Evolutionary conservation across 805 yeast genomes (phyloP).

Genomic region (Tanozyma kutaoensis): DNA sequence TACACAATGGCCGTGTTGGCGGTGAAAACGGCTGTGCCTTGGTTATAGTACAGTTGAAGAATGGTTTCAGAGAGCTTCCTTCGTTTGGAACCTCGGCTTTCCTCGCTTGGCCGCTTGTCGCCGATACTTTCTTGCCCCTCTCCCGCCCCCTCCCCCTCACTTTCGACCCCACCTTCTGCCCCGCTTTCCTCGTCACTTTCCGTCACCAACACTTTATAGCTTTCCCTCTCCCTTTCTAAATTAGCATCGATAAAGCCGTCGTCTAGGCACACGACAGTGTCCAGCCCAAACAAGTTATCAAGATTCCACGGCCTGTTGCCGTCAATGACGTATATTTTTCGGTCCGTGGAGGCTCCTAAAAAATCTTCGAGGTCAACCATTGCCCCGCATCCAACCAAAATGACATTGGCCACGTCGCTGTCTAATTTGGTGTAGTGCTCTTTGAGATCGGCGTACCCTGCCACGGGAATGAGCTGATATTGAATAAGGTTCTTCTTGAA

Average conservation of each 20-base stretch:
- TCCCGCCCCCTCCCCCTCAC: background rate
- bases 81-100: conserved; percentile 23
- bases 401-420: conserved; percentile 58
- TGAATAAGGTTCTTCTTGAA: conserved; percentile 76
- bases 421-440: conserved; percentile 53
- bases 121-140: conserved; percentile 1
- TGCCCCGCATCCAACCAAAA: conserved; percentile 89
- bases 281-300: conserved; percentile 81
- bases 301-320: conserved; percentile 95
- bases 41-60: conserved; percentile 68
- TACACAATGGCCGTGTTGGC: conserved; percentile 74
- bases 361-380: conserved; percentile 73
- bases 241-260: conserved; percentile 66
- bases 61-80: conserved; percentile 21
- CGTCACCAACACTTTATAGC: conserved; percentile 40
- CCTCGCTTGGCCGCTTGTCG: conserved; percentile 9
- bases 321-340: conserved; percentile 73
- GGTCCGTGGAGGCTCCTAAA: conserved; percentile 46
- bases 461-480: conserved; percentile 82
- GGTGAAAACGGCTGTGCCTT: conserved; percentile 66
- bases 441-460: conserved; percentile 75
- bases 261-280: conserved; percentile 67
- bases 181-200: conserved; percentile 7
- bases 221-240: conserved; percentile 40
- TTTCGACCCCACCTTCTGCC: background rate